Evolutionary conservation across 495 filamentous ascomycete genomes (phyloP), one percentile per base, ranked within the genome.

Genomic region (Penicillium lividum): DNA sequence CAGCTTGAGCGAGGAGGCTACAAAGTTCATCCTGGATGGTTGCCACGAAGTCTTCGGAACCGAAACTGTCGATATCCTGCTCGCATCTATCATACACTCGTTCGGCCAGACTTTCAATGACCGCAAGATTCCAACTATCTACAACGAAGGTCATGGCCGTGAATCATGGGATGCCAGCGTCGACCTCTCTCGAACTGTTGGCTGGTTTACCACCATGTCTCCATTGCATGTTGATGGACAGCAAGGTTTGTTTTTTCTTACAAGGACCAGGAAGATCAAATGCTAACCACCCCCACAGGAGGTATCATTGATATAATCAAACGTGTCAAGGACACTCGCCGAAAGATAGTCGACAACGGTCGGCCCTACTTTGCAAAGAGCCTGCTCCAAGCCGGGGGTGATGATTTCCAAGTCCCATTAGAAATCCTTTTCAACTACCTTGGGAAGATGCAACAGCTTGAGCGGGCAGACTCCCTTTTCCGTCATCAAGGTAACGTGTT

Each of bases 391-490:
- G 62, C 77, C 13, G 54, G 68, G 6, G 77, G 74, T 45, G 56
- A 74, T 28, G 70, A 71, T 10, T 82, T 83, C 33, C 64, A 69
- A 25, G 79, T 80, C 65, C 87, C 87, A 1, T 72, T 89, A 46
- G 88, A 91, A 71, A 81, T 90, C 33, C 75, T 86, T 4, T 88
- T 90, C 68, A 89, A 86, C 59, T 89, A 89, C 61, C 77, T 85
- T 30, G 87, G 86, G 3, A 74, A 78, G 10, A 70, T 83, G 36
- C 85, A 87, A 55, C 80, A 85, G 50, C 68, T 87, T 4, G 84
- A 86, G 65, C 75, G 81, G 2, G 72, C 78, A 9, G 82, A 86
- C 38, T 80, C 84, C 0, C 68, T 89, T 4, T 78, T 90, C 67
- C 80, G 84, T 45, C 80, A 81, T 56, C 80, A 81, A 18, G 85